phyloP scores from a whole-genome alignment of 306 rosid species.

The Echinosophora koreensis region DNA sequence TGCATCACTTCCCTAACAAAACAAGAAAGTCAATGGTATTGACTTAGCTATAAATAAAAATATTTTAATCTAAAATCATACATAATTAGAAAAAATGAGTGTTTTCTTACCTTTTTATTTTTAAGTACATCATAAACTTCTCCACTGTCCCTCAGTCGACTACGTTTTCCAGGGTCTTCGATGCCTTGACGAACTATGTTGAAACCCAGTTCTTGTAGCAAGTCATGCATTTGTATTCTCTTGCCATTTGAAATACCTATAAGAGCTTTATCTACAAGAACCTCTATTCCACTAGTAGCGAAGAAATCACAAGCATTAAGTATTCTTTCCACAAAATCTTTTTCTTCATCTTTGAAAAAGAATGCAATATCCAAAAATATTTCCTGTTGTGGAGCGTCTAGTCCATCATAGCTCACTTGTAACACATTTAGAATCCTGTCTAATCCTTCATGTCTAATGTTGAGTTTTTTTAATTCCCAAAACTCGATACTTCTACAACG shows the following conservation, averaged over 20 bases:
- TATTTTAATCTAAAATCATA: background rate
- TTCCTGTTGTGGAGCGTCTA: background rate
- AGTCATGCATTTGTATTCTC: constrained; percentile 39
- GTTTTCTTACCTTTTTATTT: background rate
- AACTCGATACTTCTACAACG: background rate
- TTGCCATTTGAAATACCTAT: background rate
- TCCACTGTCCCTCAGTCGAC: background rate
- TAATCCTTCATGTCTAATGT: too few species aligned
- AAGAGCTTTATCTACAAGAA: constrained; percentile 22
- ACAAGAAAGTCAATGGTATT: background rate
- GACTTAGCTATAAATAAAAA: background rate
- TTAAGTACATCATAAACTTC: constrained; percentile 4
- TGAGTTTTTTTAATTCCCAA: constrained; percentile 12
- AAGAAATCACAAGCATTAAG: background rate
- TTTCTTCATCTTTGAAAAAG: background rate
- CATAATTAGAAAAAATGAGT: too few species aligned
- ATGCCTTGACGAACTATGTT: constrained; percentile 5
- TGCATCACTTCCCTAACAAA: background rate
- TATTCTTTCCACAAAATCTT: background rate
- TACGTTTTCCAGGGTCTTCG: background rate
- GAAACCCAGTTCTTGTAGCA: constrained; percentile 43
- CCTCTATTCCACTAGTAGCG: background rate
- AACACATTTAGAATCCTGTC: constrained; percentile 1
- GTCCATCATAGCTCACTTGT: constrained; percentile 34
- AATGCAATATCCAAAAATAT: constrained; percentile 36